Evolutionary conservation across 208 protist genomes (phyloP).

Genomic region (Leishmania braziliensis): DNA sequence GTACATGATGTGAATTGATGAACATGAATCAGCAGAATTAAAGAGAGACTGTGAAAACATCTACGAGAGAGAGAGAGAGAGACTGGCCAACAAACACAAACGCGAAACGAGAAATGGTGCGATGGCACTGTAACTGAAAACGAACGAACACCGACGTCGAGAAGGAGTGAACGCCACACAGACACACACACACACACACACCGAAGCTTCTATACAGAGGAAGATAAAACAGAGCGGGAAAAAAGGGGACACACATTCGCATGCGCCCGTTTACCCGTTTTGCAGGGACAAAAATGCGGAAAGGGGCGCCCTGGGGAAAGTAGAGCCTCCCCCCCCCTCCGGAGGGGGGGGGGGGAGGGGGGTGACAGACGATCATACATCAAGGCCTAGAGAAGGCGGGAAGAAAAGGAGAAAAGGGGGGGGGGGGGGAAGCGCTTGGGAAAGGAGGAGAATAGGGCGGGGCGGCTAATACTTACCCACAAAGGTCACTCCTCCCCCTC

Average conservation of each 20-base stretch:
- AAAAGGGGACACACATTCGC: background rate
- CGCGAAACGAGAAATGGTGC: background rate
- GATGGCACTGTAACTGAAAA: background rate
- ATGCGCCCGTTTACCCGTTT: background rate
- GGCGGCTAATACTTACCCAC: background rate
- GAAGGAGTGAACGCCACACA: background rate
- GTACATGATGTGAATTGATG: background rate
- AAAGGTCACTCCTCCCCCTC: background rate
- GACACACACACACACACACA: background rate
- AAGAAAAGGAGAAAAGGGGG: background rate
- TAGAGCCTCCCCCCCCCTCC: background rate
- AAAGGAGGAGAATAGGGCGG: background rate
- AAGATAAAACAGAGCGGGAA: background rate
- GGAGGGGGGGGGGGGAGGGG: background rate
- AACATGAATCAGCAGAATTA: background rate
- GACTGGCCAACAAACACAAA: background rate
- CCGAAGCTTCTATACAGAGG: background rate
- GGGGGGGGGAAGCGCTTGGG: background rate
- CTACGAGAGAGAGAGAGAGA: background rate
- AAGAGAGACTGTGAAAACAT: background rate
- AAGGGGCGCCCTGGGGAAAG: background rate
- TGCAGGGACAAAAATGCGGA: background rate
- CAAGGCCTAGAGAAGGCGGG: background rate
- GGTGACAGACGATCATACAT: background rate
- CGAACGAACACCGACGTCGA: background rate